Evolutionary conservation across 306 rosid genomes (phyloP).

Genomic region (Vigna angularis): DNA sequence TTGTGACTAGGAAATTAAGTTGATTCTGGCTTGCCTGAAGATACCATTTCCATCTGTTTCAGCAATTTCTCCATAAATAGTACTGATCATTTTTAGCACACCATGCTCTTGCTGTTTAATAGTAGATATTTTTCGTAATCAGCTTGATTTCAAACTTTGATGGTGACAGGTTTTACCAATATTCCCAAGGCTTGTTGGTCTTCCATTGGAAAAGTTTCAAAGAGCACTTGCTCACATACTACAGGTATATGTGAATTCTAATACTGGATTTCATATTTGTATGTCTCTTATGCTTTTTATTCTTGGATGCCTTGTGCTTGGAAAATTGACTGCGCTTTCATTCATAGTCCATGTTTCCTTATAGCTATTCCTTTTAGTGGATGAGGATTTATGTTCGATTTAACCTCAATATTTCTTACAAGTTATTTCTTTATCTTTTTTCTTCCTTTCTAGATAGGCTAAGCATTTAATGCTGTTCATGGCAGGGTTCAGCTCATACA

Average conservation of each 20-base stretch:
- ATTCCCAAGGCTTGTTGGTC: conserved; percentile 89
- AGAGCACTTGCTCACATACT: conserved; percentile 95
- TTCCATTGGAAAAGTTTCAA: conserved; percentile 95
- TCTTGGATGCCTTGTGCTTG: conserved; percentile 10
- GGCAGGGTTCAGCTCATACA: conserved; percentile 98
- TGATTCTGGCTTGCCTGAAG: not conserved
- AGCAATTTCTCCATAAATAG: not conserved
- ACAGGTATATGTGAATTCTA: conserved; percentile 70
- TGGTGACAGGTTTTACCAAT: conserved; percentile 88
- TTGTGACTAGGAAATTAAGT: conserved; percentile 1
- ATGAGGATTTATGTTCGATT: conserved; percentile 19
- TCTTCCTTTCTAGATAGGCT: conserved; percentile 28
- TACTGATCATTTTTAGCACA: not conserved
- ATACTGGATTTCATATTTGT: conserved; percentile 30
- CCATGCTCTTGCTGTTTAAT: conserved; percentile 1
- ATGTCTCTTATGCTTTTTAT: conserved; percentile 26
- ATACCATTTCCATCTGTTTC: conserved; percentile 24
- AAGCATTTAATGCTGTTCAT: conserved; percentile 40
- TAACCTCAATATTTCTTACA: not conserved
- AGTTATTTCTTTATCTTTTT: conserved; percentile 16
- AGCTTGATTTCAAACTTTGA: conserved; percentile 42
- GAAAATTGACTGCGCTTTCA: conserved; percentile 15
- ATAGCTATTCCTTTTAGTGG: conserved; percentile 31
- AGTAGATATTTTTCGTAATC: not conserved
- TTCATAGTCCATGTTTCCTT: conserved; percentile 9